Base-by-base conservation (phyloP, 352 stramenopile genomes). In the Pythium pectinolyticum region DNA sequence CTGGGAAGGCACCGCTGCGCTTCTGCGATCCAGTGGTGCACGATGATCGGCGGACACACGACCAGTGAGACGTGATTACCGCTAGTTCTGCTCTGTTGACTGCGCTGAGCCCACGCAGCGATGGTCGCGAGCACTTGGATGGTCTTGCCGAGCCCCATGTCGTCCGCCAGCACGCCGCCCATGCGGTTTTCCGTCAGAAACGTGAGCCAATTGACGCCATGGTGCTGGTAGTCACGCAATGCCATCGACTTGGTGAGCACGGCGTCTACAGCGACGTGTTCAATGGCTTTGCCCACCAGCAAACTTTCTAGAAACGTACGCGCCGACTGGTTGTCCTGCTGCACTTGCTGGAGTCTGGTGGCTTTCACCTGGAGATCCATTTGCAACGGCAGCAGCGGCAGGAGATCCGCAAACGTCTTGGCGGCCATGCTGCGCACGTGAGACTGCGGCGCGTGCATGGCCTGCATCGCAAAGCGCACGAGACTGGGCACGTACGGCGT, bases 141-240 rank as follows among this genome's bases (percentile, higher is more conserved):
- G 17, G 96, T 99, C 72, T 99, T 99, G 2, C 90, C 90, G 22
- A 97, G 77, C 2, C 90, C 90, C 90, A 96, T 96, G 56, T 96
- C 88, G 66, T 96, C 88, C 32, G 86, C 85, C 1, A 96, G 70
- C 25, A 96, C 79, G 8, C 84, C 86, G 49, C 90, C 82, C 37
- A 96, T 80, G 56, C 75, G 77, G 59, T 95, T 88, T 5, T 78
- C 69, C 2, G 74, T 63, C 58, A 95, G 68, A 58, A 93, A 95
- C 8, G 62, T 65, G 25, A 95, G 62, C 86, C 86, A 95, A 53
- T 91, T 73, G 2, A 95, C 73, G 8, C 86, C 86, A 46, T 90
- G 81, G 17, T 89, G 82, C 49, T 95, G 86, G 63, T 95, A 95
- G 14, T 77, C 50, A 4, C 86, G 86, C 2, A 92, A 53, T 22